Evolutionary conservation across 257 asterid genomes (phyloP), one percentile per base, ranked within the genome.

Genomic region (Mitragyna speciosa): DNA sequence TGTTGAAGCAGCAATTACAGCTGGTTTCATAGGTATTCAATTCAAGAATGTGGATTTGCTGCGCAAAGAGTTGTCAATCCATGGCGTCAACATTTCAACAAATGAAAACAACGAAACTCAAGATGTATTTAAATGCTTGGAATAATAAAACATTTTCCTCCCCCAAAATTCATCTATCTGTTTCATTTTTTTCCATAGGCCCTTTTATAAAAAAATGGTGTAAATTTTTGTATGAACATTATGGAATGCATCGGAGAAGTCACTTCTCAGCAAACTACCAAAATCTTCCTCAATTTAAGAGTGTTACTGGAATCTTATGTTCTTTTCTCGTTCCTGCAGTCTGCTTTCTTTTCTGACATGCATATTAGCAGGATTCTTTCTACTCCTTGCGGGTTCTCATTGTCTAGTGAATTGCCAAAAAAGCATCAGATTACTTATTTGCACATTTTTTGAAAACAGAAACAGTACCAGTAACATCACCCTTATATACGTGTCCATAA

Each of bases 1-100:
- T 85, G 95, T 93, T 41, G 96, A 93, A 81, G 97, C 97, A 54
- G 97, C 97, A 2, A 67, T 81, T 79, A 85, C 85, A 80, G 90
- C 89, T 79, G 98, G 97, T 75, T 83, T 93, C 75, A 69, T 20
- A 7, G 95, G 94, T 17, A 85, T 94, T 85, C 97, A 87, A 63
- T 94, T 94, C 92, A 88, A 88, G 86, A 86, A 86, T 48, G 95
- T 78, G 22, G 90, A 88, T 76, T 89, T 76, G 47, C 80, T 94
- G 85, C 88, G 84, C 43, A 73, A 86, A 63, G 96, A 93, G 52
- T 91, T 94, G 71, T 81, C 80, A 67, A 79, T 33, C 83, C 82
- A 88, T 22, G 96, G 97, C 47, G 33, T 92, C 61, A 72, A 82
- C 80, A 30, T 85, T 71, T 82, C 86, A 81, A 58, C 68, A n/a